Evolutionary conservation across 2,329 filamentous ascomycete species (phyloP), one percentile per base, ranked within the genome.

Genomic region (Phyllosticta capitalensis): DNA sequence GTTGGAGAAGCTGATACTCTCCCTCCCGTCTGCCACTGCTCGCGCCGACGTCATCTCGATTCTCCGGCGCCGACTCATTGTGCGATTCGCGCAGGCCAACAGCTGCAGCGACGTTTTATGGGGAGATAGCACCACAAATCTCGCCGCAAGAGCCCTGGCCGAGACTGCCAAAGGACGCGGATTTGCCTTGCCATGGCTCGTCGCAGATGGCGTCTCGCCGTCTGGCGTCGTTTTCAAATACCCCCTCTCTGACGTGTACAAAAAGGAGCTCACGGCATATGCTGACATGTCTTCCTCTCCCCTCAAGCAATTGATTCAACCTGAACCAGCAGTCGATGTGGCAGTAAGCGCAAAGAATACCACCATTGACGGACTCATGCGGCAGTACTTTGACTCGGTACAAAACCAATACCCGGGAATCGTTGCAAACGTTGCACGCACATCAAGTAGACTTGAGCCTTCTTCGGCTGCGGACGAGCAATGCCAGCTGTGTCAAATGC

Each of bases 381-480:
- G 81, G 61, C 86, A 90, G 60, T 99, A 96, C 72, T 96, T 99
- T 68, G 83, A 84, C 64, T 87, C 85, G 49, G 90, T 96, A 17
- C 92, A 96, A 70, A 83, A 84, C 64, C 88, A 87, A 61, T 96
- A 95, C 68, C 89, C 92, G 2, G 90, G 89, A 59, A 90, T 97
- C 59, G 92, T 99, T 65, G 88, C 92, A 30, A 99, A 99, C 70
- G 94, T 99, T 9, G 92, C 96, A 5, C 84, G 90, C 63, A 99
- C 92, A 33, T 87, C 89, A n/a, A 86, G 85, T 56, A 96, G 95
- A 74, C 79, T 97, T 49, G 78, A 85, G 52, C 75, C 83, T 24
- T 66, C 65, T 1, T 55, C 65, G 6, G 53, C 59, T 10, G 62
- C 61, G n/a, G 66, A 67, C 20, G 67, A 66, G 20, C 66, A 66